These are phyloP conservation scores for Monosporozyma unispora DNA, from an alignment of 805 yeast genomes.

Conservation along the genomic window DNA sequence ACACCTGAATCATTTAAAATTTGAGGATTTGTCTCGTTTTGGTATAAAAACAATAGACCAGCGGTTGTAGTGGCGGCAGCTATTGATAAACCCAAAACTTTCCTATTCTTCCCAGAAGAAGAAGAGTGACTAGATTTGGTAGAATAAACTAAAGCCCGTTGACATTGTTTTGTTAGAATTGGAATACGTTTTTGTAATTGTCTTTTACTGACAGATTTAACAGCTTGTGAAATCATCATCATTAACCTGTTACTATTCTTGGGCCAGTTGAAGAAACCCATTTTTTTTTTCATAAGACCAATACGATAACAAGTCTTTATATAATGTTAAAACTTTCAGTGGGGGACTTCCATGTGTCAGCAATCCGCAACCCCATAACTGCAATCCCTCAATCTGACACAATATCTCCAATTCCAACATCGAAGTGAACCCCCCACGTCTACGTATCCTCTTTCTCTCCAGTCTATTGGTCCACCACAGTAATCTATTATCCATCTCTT, in stretches of 20 bases:
- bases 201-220: neutral
- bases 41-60: neutral
- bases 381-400: too few species aligned
- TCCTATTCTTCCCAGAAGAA: neutral
- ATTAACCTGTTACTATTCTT: neutral
- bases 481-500: too few species aligned
- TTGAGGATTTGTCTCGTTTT: neutral
- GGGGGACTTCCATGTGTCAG: too few species aligned
- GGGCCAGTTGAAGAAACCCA: too few species aligned
- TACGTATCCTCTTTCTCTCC: too few species aligned
- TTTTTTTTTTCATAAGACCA: too few species aligned
- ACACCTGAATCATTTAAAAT: neutral
- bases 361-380: too few species aligned
- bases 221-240: neutral
- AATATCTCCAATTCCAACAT: too few species aligned
- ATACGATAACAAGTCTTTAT: too few species aligned
- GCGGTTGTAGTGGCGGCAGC: neutral
- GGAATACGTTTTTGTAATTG: neutral
- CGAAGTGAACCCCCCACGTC: too few species aligned
- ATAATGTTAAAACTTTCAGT: too few species aligned
- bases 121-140: neutral
- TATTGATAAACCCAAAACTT: neutral
- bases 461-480: too few species aligned
- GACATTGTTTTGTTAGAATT: neutral
- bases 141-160: neutral